Base-by-base conservation (phyloP, 1,284 basidiomycete genomes). In the Afroboletus lepidellus region DNA sequence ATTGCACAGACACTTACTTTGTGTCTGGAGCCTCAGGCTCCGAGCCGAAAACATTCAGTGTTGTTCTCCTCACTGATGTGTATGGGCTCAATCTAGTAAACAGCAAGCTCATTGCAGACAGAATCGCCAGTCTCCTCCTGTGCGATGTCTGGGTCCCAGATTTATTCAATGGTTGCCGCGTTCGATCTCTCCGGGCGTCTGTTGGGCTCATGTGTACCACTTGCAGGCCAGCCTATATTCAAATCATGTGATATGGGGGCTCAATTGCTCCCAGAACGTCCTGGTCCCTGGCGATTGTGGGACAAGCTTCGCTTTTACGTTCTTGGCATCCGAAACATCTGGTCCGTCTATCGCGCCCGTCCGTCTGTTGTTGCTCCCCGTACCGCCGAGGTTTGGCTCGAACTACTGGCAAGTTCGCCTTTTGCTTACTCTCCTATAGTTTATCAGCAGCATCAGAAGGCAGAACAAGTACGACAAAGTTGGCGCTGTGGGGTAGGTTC, bases 111-210 rank as follows among this genome's bases (percentile, higher is more conserved):
- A 71, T 88, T 8, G 84, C 86, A 0, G 86, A 88, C 63, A 66
- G 71, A 21, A 67, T 85, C 24, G 76, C 84, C 6, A 72, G 78
- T 46, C 58, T 71, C 3, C 67, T 85, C 25, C 72, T 72, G 5
- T 76, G 84, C 49, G 79, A 84, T 54, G 84, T 87, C 23, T 86
- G 81, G 75, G 77, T 85, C 18, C 81, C 81, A 6, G 78, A 83
- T 61, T 53, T 76, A 32, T 81, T 79, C 55, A 61, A 69, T 49
- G 78, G 78, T 77, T 38, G 25, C n/a, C 42, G 30, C 30, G 41
- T 13, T 33, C 27, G 12, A 46, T 15, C 9, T 5, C 8, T 25
- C 11, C n/a, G n/a, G n/a, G 5, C 16, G 13, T 15, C 4, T 24
- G 12, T 39, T 29, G 8, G 6, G 33, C 44, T 41, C 25, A 50